Percentiles rank a stretch among this genome's conserved stretches.
phyloP scores from a whole-genome alignment of 148 eudicot genomes.

The Camellia lanceoleosa region DNA sequence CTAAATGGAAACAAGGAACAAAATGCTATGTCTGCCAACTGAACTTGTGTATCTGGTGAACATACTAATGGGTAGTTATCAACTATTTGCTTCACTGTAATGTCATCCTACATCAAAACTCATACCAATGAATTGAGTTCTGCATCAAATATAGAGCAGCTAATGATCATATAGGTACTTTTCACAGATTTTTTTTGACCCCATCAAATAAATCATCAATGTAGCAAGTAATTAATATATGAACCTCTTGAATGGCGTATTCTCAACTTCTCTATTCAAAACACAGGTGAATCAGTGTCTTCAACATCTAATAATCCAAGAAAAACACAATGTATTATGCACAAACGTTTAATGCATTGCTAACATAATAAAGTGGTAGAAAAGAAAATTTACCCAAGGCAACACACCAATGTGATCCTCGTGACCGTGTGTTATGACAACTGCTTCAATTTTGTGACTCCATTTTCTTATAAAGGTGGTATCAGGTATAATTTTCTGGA shows the following conservation, averaged over 20 bases:
- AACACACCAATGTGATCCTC: constrained; percentile 99
- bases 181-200: neutral
- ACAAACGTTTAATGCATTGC: neutral
- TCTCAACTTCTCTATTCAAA: constrained; percentile 10
- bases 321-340: neutral
- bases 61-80: neutral
- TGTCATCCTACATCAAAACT: constrained; percentile 11
- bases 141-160: neutral
- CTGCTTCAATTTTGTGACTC: constrained; percentile 99
- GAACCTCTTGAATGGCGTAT: neutral
- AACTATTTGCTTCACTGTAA: neutral
- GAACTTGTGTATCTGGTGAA: neutral
- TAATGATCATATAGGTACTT: neutral
- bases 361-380: constrained; percentile 18
- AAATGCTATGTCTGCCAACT: neutral
- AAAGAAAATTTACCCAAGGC: constrained; percentile 94
- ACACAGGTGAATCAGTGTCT: constrained; percentile 3
- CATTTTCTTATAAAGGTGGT: constrained; percentile 86
- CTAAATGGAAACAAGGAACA: neutral
- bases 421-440: constrained; percentile 93
- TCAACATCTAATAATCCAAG: neutral
- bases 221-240: neutral
- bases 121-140: neutral
- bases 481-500: constrained; percentile 94
- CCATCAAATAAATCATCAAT: neutral